These are phyloP conservation scores for Saksenaea vasiformis DNA, from an alignment of 371 early-diverging fungal genomes.

Conservation along the genomic window DNA sequence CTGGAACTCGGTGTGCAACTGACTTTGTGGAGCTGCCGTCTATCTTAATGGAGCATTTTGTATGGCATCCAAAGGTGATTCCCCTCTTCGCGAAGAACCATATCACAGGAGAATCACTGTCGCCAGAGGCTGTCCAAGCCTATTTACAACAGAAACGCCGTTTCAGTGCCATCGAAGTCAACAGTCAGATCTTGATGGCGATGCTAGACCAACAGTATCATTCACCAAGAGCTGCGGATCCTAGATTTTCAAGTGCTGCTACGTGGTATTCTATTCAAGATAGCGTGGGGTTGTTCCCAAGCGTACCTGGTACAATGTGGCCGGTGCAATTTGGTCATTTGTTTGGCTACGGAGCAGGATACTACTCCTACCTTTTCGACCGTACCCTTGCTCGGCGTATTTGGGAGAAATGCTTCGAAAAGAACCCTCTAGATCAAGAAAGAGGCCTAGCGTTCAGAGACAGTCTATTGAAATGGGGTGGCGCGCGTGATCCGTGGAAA, in stretches of 20 bases:
- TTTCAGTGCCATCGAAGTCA: slow-evolving; percentile 77
- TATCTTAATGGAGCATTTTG: slow-evolving; percentile 92
- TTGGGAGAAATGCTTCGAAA: slow-evolving; percentile 71
- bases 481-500: slow-evolving; percentile 91
- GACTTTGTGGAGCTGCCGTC: slow-evolving; percentile 98
- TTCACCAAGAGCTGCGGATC: slow-evolving; percentile 32
- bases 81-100: slow-evolving; percentile 70
- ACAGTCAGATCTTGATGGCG: slow-evolving; percentile 87
- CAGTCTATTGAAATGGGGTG: slow-evolving; percentile 89
- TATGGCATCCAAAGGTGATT: slow-evolving; percentile 72
- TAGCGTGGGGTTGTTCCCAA: slow-evolving; percentile 61
- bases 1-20: slow-evolving; percentile 90
- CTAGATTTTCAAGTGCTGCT: slow-evolving; percentile 52
- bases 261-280: slow-evolving; percentile 59
- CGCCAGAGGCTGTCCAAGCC: slow-evolving; percentile 49
- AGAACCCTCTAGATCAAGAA: slow-evolving; percentile 55
- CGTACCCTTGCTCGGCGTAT: slow-evolving; percentile 79
- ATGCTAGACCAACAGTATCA: slow-evolving; percentile 85
- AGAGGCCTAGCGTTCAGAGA: slow-evolving; percentile 67
- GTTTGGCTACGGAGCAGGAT: slow-evolving; percentile 89
- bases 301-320: slow-evolving; percentile 78
- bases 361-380: slow-evolving; percentile 93
- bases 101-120: slow-evolving; percentile 48
- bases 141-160: slow-evolving; percentile 55
- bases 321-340: slow-evolving; percentile 92